Conservation (phyloP, 768 basidiomycete species). For the Mycena latifolia region DNA sequence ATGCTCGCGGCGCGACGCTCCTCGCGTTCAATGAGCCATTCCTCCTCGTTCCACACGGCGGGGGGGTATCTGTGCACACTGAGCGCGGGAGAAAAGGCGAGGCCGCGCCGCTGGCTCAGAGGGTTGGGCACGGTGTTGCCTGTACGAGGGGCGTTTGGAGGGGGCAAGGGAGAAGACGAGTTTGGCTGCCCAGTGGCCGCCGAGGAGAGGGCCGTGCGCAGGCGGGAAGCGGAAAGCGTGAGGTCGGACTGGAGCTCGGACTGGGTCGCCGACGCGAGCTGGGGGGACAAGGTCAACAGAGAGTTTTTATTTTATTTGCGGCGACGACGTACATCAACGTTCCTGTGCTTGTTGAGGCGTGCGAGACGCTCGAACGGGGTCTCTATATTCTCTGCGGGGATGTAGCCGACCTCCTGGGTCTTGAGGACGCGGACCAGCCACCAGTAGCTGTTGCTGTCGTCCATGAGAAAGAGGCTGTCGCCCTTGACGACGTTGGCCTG, state of each 20-base stretch:
- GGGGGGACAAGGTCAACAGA: constrained; percentile 20
- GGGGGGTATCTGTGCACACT: constrained; percentile 83
- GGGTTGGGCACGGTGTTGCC: constrained; percentile 43
- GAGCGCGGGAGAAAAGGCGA: constrained; percentile 80
- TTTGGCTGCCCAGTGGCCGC: constrained; percentile 62
- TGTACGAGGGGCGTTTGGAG: constrained; percentile 46
- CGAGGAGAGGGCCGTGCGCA: constrained; percentile 61
- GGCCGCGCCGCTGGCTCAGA: constrained; percentile 52
- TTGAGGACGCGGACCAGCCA: constrained; percentile 99
- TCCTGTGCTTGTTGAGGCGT: constrained; percentile 95
- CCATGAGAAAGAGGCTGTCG: constrained; percentile 95
- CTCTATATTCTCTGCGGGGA: constrained; percentile 99
- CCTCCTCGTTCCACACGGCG: constrained; percentile 86
- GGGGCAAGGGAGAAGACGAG: constrained; percentile 61
- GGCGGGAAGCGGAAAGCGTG: constrained; percentile 63
- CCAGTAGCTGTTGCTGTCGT: constrained; percentile 99
- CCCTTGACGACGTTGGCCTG: constrained; percentile 99
- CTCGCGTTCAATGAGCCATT: constrained; percentile 54
- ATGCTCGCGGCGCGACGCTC: constrained; percentile 48
- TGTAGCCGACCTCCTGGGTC: constrained; percentile 98
- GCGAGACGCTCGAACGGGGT: constrained; percentile 98
- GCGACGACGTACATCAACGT: constrained; percentile 85
- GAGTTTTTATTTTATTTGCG: not conserved
- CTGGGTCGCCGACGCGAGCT: constrained; percentile 84
- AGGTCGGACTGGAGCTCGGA: constrained; percentile 73